Evolutionary conservation across 768 basidiomycete species (phyloP), one percentile per base, ranked within the genome.

Genomic region (Leccinum obscurum): DNA sequence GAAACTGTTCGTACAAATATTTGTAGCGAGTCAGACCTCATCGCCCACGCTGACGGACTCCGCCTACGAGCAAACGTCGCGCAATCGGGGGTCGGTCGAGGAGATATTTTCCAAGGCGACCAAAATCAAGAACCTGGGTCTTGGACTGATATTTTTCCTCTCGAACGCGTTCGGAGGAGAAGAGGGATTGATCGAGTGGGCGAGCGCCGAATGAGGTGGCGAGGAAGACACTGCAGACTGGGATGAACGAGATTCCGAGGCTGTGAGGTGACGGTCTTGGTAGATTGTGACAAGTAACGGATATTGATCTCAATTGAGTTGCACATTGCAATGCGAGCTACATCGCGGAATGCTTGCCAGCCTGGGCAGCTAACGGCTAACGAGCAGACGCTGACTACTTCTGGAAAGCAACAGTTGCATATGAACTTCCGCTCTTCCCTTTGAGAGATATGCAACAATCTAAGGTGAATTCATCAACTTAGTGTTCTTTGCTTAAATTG

Each of bases 81-180:
- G 82, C 28, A 85, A 87, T 67, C 82, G 86, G 46, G 77, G 79
- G 22, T 70, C 84, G 3, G 70, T 96, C 8, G 91, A 96, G 72
- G 86, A 89, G 58, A 81, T 93, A 1, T 90, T 95, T 71, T 78
- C 89, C 68, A 93, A 91, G 69, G 86, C 85, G 0, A 81, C 87
- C 10, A 80, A 84, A 51, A 77, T 88, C 24, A 80, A 86, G 60
- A 76, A 82, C 15, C 77, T 97, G 48, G 84, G 88, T 0, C 84
- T 89, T 70, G 95, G 95, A 0, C 70, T 95, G 57, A 75, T 87
- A 17, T 92, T 87, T 70, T 92, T 93, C 72, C 68, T 96, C 39
- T 73, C 76, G 66, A 80, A 61, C 66, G 77, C 68, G 55, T 78
- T 69, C 77, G 81, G 64, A 66, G 66, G 69, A 48, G 78, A 75